phyloP scores from a whole-genome alignment of 768 basidiomycete genomes.

The Agrocybe chaxingu region DNA sequence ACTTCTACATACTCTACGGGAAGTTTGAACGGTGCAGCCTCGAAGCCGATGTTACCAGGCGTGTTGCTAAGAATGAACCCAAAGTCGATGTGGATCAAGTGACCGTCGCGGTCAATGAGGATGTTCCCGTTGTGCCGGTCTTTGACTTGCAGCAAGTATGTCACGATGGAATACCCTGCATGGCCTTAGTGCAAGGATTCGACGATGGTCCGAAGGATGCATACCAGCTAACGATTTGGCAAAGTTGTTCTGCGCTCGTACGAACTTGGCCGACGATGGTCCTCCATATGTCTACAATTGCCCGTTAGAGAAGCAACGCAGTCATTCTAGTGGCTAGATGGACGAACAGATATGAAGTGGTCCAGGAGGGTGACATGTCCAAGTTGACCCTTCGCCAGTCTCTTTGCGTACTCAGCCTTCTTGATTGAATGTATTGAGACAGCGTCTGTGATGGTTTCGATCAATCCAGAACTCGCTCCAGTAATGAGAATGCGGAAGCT shows the following conservation, averaged over 20 bases:
- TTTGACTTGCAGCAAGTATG: constrained; percentile 97
- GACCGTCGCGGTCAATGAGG: constrained; percentile 91
- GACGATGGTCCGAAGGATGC: background rate
- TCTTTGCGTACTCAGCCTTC: constrained; percentile 94
- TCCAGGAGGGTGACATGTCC: constrained; percentile 89
- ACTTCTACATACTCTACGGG: constrained; percentile 95
- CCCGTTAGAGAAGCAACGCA: background rate
- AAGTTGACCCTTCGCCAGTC: constrained; percentile 74
- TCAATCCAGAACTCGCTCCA: constrained; percentile 87
- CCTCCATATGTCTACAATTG: constrained; percentile 79
- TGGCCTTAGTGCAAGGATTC: constrained; percentile 3
- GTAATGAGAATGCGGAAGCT: constrained; percentile 97
- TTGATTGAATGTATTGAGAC: constrained; percentile 99
- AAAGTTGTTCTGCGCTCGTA: constrained; percentile 90
- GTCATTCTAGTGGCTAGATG: background rate
- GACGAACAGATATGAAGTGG: constrained; percentile 81
- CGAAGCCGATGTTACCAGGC: constrained; percentile 96
- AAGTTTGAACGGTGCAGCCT: constrained; percentile 98
- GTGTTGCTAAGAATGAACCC: constrained; percentile 98
- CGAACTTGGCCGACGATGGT: constrained; percentile 81
- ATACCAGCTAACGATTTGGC: constrained; percentile 85
- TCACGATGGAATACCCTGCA: constrained; percentile 88
- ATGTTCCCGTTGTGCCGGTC: constrained; percentile 99
- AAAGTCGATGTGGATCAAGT: constrained; percentile 96
- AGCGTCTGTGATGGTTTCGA: constrained; percentile 97